phyloP scores from a whole-genome alignment of 352 stramenopile genomes.

The Peronospora belbahrii region DNA sequence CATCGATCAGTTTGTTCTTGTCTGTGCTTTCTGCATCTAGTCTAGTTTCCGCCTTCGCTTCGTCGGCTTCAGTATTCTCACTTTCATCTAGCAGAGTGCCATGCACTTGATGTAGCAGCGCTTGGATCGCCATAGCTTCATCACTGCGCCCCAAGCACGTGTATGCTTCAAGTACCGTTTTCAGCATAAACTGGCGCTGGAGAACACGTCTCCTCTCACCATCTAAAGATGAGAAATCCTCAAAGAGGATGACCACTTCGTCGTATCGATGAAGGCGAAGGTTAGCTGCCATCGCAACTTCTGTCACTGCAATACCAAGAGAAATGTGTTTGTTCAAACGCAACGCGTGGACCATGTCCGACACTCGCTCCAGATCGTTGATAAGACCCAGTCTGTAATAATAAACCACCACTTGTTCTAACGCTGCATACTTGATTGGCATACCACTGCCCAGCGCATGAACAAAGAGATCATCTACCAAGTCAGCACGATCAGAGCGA shows the following conservation, averaged over 20 bases:
- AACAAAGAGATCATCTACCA: conserved; percentile 56
- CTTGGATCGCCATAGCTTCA: conserved; percentile 54
- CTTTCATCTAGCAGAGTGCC: conserved; percentile 16
- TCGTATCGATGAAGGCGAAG: conserved; percentile 43
- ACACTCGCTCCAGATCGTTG: conserved; percentile 48
- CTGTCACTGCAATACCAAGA: conserved; percentile 58
- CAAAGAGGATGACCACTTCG: conserved; percentile 62
- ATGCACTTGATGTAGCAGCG: conserved; percentile 37
- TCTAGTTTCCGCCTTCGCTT: neutral
- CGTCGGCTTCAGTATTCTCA: neutral
- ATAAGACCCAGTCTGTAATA: conserved; percentile 64
- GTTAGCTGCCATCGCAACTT: conserved; percentile 71
- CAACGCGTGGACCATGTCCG: conserved; percentile 54
- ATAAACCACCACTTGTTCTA: conserved; percentile 61
- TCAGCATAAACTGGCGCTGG: conserved; percentile 51
- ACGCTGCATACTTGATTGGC: conserved; percentile 67
- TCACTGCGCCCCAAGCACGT: conserved; percentile 39
- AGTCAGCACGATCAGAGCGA: conserved; percentile 32
- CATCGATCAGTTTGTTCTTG: conserved; percentile 15
- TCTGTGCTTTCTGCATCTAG: conserved; percentile 18
- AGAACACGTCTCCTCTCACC: conserved; percentile 55
- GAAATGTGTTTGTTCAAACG: conserved; percentile 71
- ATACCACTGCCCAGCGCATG: conserved; percentile 56
- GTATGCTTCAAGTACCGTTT: conserved; percentile 48
- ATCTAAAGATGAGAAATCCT: conserved; percentile 60